Conservation (phyloP, 441 rosid species). For the Cnidoscolus chayamansa region DNA sequence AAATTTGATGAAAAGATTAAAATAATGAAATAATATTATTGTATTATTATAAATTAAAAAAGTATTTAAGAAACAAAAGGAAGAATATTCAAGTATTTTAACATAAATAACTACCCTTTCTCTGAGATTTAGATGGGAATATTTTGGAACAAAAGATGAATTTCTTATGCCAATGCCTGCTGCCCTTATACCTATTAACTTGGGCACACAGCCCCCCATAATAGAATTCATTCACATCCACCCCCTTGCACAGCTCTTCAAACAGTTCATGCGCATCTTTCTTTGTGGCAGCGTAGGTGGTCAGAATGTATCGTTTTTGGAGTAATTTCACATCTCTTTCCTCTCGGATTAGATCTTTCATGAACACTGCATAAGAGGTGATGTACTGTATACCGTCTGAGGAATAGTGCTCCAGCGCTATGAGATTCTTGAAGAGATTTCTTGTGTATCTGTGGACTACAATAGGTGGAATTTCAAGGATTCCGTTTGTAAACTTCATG, state of each 20-base stretch:
- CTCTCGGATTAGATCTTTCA: slow-evolving; percentile 30
- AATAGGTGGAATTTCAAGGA: slow-evolving; percentile 42
- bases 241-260: slow-evolving; percentile 26
- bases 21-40: too few species aligned
- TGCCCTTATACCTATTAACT: slow-evolving; percentile 29
- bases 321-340: slow-evolving; percentile 38
- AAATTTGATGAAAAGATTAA: too few species aligned
- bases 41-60: too few species aligned
- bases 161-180: not conserved
- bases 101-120: not conserved
- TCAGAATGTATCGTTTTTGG: slow-evolving; percentile 23
- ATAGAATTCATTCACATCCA: slow-evolving; percentile 33
- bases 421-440: slow-evolving; percentile 45
- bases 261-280: slow-evolving; percentile 23
- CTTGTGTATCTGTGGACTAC: slow-evolving; percentile 36
- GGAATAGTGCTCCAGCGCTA: slow-evolving; percentile 37
- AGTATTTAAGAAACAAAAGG: too few species aligned
- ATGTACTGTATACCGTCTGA: slow-evolving; percentile 29
- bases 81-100: too few species aligned
- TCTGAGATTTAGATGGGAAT: too few species aligned
- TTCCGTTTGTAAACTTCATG: slow-evolving; percentile 36
- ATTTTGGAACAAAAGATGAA: not conserved
- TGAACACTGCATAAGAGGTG: slow-evolving; percentile 42
- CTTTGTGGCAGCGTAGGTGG: slow-evolving; percentile 13
- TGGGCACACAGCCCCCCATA: slow-evolving; percentile 43